Evolutionary conservation across 2,329 filamentous ascomycete genomes (phyloP).

Genomic region (Geosmithia putterillii): DNA sequence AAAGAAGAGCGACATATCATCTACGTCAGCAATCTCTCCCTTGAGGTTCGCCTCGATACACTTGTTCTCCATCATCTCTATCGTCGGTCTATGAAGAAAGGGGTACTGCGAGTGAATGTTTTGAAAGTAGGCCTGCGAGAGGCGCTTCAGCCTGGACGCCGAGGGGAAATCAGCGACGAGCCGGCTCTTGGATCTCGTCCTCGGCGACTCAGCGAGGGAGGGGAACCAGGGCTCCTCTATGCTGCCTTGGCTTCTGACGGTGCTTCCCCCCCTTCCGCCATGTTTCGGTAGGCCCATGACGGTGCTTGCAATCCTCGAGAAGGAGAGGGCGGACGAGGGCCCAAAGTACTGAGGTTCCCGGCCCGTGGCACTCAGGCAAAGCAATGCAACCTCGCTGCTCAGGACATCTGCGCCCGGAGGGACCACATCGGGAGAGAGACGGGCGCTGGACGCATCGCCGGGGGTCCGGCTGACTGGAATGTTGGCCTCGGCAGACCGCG

Average conservation of each 20-base stretch:
- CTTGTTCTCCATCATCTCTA: background rate
- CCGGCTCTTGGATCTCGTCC: background rate
- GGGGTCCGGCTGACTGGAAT: constrained; percentile 1
- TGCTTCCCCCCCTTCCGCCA: constrained; percentile 1
- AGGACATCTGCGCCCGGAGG: constrained; percentile 2
- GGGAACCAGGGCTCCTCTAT: background rate
- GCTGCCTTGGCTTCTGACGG: constrained; percentile 7
- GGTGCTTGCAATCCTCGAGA: constrained; percentile 7
- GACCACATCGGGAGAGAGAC: background rate
- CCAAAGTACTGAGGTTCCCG: constrained; percentile 23
- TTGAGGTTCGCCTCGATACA: background rate
- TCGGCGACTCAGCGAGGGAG: background rate
- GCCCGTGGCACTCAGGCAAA: constrained; percentile 17
- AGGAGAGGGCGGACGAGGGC: constrained; percentile 19
- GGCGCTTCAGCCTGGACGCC: constrained; percentile 4
- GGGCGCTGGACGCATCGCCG: background rate
- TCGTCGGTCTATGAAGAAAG: constrained; percentile 20
- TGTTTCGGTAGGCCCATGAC: too few relatives aligned
- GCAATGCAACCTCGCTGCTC: constrained; percentile 5
- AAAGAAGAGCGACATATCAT: constrained; percentile 1
- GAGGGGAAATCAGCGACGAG: background rate
- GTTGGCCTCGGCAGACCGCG: too few relatives aligned
- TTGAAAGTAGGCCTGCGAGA: constrained; percentile 18
- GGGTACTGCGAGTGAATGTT: constrained; percentile 24
- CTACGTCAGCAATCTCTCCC: background rate